phyloP scores from a whole-genome alignment of 768 basidiomycete genomes.

The Polyporus arcularius region DNA sequence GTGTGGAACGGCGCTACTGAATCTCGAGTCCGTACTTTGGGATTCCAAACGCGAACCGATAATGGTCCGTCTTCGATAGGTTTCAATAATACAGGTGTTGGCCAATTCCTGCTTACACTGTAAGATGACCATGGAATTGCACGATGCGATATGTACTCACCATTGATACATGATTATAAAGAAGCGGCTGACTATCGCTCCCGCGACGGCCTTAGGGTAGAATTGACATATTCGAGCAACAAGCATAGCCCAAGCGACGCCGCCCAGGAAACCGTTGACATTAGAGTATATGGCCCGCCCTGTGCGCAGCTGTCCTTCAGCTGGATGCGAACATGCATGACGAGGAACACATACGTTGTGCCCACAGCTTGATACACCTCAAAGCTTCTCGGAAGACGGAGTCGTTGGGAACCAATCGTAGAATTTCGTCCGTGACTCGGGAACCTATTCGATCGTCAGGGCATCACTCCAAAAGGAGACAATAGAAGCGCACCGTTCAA shows the following conservation, averaged over 20 bases:
- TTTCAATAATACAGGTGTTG: slow-evolving; percentile 95
- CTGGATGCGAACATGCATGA: background rate
- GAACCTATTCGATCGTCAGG: slow-evolving; percentile 58
- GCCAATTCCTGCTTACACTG: slow-evolving; percentile 79
- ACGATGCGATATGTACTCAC: slow-evolving; percentile 43
- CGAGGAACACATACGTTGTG: slow-evolving; percentile 68
- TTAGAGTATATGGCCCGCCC: slow-evolving; percentile 97
- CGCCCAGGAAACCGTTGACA: slow-evolving; percentile 95
- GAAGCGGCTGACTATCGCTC: slow-evolving; percentile 95
- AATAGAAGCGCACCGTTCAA: slow-evolving; percentile 65
- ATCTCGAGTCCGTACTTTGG: slow-evolving; percentile 56
- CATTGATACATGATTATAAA: slow-evolving; percentile 99
- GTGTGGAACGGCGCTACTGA: background rate
- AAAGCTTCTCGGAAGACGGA: slow-evolving; percentile 92
- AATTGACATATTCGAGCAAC: slow-evolving; percentile 99
- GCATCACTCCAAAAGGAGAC: background rate
- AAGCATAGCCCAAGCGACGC: slow-evolving; percentile 98
- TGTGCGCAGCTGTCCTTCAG: slow-evolving; percentile 32
- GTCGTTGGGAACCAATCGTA: slow-evolving; percentile 93
- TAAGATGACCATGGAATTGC: background rate
- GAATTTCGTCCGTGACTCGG: slow-evolving; percentile 92
- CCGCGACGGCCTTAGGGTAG: slow-evolving; percentile 93
- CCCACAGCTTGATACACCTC: slow-evolving; percentile 97
- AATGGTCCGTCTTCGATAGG: slow-evolving; percentile 95
- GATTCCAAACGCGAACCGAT: slow-evolving; percentile 97